Evolutionary conservation across 2,329 filamentous ascomycete species (phyloP).

Genomic region (Helicocarpus griseus): DNA sequence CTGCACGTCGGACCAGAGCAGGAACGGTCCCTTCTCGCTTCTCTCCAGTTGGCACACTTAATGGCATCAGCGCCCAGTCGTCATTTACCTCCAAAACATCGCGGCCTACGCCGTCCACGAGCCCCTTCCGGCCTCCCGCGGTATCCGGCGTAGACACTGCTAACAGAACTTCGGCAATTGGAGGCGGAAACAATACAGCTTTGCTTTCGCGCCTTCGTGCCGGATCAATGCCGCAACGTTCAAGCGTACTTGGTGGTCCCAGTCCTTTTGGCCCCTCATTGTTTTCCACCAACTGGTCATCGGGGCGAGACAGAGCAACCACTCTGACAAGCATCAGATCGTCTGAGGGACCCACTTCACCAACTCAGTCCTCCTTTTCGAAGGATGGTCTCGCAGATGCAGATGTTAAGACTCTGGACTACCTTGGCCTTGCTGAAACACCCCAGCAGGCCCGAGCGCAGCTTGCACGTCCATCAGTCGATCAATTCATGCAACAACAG

Average conservation of each 20-base stretch:
- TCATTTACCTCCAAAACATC: constrained; percentile 64
- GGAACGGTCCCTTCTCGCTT: constrained; percentile 95
- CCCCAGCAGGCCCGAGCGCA: constrained; percentile 70
- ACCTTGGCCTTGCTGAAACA: constrained; percentile 87
- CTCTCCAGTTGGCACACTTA: constrained; percentile 61
- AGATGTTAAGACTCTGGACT: constrained; percentile 89
- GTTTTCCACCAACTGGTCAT: constrained; percentile 78
- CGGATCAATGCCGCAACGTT: constrained; percentile 86
- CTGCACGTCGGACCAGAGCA: constrained; percentile 72
- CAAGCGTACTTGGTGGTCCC: constrained; percentile 52
- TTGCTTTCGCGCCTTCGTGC: constrained; percentile 78
- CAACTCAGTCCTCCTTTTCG: constrained; percentile 75
- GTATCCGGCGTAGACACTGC: constrained; percentile 29
- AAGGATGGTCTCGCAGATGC: constrained; percentile 75
- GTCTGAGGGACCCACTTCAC: constrained; percentile 76
- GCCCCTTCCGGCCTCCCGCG: constrained; percentile 65
- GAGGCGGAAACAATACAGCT: constrained; percentile 53
- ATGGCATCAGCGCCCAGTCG: constrained; percentile 45
- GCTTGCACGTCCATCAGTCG: constrained; percentile 53
- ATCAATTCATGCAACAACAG: constrained; percentile 41
- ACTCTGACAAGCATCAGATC: constrained; percentile 87
- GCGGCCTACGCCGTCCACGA: constrained; percentile 75
- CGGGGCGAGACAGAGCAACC: constrained; percentile 69
- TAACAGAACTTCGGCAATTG: constrained; percentile 30
- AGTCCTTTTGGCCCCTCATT: constrained; percentile 78